A percentile compares a stretch with the other conserved stretches of the same genome.
phyloP scores from a whole-genome alignment of 1,284 basidiomycete species.

The Golubevia pallescens region DNA sequence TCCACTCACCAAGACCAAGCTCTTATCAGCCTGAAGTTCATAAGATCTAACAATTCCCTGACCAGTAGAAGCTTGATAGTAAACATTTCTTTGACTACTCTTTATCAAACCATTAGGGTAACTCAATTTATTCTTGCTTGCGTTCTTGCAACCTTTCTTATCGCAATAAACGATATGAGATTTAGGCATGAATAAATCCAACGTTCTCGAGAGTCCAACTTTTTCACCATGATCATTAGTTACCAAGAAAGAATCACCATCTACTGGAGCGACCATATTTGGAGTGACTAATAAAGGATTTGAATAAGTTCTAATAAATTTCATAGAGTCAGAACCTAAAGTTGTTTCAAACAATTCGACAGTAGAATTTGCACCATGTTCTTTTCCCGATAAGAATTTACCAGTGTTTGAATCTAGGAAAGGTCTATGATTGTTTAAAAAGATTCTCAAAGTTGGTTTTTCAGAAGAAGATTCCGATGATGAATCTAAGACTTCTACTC shows the following conservation, averaged over 20 bases:
- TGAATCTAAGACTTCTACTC: slow-evolving; percentile 14
- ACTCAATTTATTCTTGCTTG: slow-evolving; percentile 13
- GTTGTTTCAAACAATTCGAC: slow-evolving; percentile 45
- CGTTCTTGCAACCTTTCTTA: slow-evolving; percentile 38
- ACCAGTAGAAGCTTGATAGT: slow-evolving; percentile 24
- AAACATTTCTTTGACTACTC: slow-evolving; percentile 5
- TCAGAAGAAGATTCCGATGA: slow-evolving; percentile 20
- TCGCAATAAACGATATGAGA: slow-evolving; percentile 33
- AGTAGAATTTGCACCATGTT: slow-evolving; percentile 42
- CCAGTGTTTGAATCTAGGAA: slow-evolving; percentile 23
- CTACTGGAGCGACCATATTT: slow-evolving; percentile 37
- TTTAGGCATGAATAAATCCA: slow-evolving; percentile 5
- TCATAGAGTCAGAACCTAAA: slow-evolving; percentile 27
- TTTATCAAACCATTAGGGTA: slow-evolving; percentile 39
- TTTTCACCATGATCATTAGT: slow-evolving; percentile 48
- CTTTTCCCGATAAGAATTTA: background rate
- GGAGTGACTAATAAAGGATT: slow-evolving; percentile 36
- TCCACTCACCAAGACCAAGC: slow-evolving; percentile 13
- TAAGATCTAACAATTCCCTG: slow-evolving; percentile 26
- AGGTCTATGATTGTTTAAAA: slow-evolving; percentile 48
- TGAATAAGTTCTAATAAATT: slow-evolving; percentile 34
- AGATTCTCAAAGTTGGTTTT: slow-evolving; percentile 33
- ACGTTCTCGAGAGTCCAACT: slow-evolving; percentile 13
- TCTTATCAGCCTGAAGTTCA: slow-evolving; percentile 35
- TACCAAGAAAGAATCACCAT: slow-evolving; percentile 44